These are phyloP conservation scores for Roridomyces roridus DNA, from an alignment of 768 basidiomycete species.

Conservation along the genomic window DNA sequence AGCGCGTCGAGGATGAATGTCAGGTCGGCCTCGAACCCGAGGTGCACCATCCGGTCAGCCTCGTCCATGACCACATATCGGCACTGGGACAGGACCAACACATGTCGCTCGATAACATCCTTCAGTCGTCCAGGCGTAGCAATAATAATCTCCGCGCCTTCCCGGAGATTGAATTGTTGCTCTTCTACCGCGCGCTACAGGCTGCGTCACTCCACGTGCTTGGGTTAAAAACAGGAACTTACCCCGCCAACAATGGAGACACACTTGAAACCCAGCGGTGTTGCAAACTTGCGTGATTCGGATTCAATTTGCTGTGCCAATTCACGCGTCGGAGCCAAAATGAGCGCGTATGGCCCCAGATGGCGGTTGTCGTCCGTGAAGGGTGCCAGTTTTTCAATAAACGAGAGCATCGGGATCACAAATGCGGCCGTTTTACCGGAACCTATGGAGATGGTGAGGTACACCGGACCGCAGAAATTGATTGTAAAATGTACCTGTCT, in stretches of 20 bases:
- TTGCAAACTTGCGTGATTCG: slow-evolving; percentile 91
- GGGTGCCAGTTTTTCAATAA: slow-evolving; percentile 85
- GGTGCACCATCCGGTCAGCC: slow-evolving; percentile 98
- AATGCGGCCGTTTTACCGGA: slow-evolving; percentile 99
- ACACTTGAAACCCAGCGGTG: slow-evolving; percentile 88
- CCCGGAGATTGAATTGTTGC: slow-evolving; percentile 96
- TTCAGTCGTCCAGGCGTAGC: slow-evolving; percentile 98
- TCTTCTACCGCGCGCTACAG: slow-evolving; percentile 89
- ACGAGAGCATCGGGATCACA: slow-evolving; percentile 96
- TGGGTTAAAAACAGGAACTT: slow-evolving; percentile 36
- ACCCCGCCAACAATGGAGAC: slow-evolving; percentile 99
- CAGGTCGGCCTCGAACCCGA: slow-evolving; percentile 94
- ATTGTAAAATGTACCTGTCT: slow-evolving; percentile 73
- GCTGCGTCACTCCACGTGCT: slow-evolving; percentile 2
- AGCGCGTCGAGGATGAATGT: slow-evolving; percentile 95
- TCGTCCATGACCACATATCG: slow-evolving; percentile 99
- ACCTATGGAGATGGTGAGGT: slow-evolving; percentile 52
- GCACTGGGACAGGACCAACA: slow-evolving; percentile 95
- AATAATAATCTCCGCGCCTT: slow-evolving; percentile 98
- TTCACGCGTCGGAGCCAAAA: slow-evolving; percentile 97
- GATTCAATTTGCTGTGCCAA: slow-evolving; percentile 96
- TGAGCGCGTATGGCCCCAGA: slow-evolving; percentile 91
- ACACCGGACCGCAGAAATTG: slow-evolving; percentile 6
- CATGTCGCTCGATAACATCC: slow-evolving; percentile 95
- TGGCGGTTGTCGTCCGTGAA: slow-evolving; percentile 94